Evolutionary conservation across 1,284 basidiomycete species (phyloP).

Genomic region (Leccinum angustisporum): DNA sequence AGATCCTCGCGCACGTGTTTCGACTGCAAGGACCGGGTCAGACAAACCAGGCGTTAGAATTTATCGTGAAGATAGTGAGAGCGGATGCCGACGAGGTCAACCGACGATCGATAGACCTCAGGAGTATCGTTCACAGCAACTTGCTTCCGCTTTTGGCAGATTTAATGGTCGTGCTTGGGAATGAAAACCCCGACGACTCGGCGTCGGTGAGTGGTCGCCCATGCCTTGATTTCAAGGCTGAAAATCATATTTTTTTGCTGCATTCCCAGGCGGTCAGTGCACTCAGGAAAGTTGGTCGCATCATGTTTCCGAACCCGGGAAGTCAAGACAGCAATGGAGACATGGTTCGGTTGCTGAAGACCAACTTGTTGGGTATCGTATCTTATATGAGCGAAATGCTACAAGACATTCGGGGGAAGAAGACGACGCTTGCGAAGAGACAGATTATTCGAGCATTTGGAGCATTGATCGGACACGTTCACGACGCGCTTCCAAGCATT

Average conservation of each 20-base stretch:
- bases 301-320: conserved; percentile 30
- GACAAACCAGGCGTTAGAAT: conserved; percentile 58
- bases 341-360: conserved; percentile 63
- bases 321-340: conserved; percentile 33
- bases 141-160: conserved; percentile 69
- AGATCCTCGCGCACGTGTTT: conserved; percentile 75
- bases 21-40: conserved; percentile 53
- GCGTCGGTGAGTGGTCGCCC: conserved; percentile 48
- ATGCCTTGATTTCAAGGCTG: background rate
- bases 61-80: conserved; percentile 49
- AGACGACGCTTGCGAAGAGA: conserved; percentile 62
- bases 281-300: conserved; percentile 56
- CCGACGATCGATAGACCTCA: conserved; percentile 43
- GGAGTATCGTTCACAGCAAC: conserved; percentile 61
- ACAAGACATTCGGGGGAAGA: conserved; percentile 78
- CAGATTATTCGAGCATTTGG: conserved; percentile 82
- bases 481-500: conserved; percentile 68
- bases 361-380: conserved; percentile 80
- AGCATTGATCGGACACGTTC: conserved; percentile 70
- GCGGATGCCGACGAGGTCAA: conserved; percentile 30
- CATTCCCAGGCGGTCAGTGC: conserved; percentile 55
- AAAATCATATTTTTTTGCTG: conserved; percentile 1
- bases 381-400: conserved; percentile 80
- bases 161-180: conserved; percentile 75
- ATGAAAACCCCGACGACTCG: conserved; percentile 50